Conservation (phyloP, 192 early-diverging fungal species). For the Allomyces macrogynus region DNA sequence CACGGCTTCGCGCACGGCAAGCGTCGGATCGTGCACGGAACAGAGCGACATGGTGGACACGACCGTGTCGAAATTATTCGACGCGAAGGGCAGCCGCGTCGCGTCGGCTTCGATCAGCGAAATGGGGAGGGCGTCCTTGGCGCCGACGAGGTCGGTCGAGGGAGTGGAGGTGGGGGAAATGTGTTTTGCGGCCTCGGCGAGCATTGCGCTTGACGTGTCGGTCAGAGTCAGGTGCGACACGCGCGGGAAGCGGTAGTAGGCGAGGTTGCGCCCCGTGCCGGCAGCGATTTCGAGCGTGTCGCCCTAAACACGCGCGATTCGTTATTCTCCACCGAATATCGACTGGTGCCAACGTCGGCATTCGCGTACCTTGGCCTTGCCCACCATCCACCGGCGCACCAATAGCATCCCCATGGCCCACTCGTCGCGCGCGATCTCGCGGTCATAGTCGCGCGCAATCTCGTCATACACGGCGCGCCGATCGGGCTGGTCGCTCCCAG, state of each 20-base stretch:
- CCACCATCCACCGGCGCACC: slow-evolving; percentile 19
- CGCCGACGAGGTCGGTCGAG: slow-evolving; percentile 9
- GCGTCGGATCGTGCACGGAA: slow-evolving; percentile 28
- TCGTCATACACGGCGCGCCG: slow-evolving; percentile 19
- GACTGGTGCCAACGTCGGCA: too few species aligned
- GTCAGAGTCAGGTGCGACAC: slow-evolving; percentile 25
- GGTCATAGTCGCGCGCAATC: slow-evolving; percentile 32
- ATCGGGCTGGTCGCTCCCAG: slow-evolving; percentile 3
- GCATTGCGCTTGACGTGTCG: slow-evolving; percentile 29
- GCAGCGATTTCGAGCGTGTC: slow-evolving; percentile 35
- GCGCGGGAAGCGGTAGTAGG: slow-evolving; percentile 21
- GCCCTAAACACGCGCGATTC: slow-evolving; percentile 14
- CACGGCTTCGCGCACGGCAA: slow-evolving; percentile 22
- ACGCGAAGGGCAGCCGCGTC: slow-evolving; percentile 8
- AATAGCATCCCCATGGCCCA: slow-evolving; percentile 32
- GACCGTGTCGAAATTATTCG: slow-evolving; percentile 30
- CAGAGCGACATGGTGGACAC: slow-evolving; percentile 49
- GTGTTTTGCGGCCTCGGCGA: slow-evolving; percentile 17
- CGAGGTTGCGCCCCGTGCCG: slow-evolving; percentile 43
- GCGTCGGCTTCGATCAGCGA: slow-evolving; percentile 15
- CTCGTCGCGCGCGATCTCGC: slow-evolving; percentile 35
- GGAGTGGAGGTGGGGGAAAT: neutral
- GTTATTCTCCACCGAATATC: too few species aligned
- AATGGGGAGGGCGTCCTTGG: slow-evolving; percentile 6
- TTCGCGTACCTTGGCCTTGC: slow-evolving; percentile 20